These are phyloP conservation scores for Amylostereum chailletii DNA, from an alignment of 1,284 basidiomycete genomes.

Conservation along the genomic window DNA sequence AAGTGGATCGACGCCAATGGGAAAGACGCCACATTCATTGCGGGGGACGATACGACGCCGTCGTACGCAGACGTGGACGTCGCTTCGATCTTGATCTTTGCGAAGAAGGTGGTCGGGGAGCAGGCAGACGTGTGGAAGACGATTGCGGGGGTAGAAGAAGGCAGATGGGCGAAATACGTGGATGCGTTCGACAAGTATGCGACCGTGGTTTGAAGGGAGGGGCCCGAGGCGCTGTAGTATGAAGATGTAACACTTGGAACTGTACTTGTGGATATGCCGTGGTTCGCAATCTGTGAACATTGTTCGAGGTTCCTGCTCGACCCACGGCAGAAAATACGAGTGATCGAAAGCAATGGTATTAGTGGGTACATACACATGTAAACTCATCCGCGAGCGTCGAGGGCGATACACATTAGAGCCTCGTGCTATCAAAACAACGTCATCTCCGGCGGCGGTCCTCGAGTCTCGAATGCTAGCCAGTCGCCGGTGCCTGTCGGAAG, in stretches of 20 bases:
- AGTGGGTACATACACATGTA: too few species aligned
- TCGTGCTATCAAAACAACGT: slow-evolving; percentile 2
- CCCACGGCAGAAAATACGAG: too few species aligned
- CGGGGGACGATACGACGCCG: neutral
- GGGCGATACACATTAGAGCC: too few species aligned
- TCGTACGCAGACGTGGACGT: neutral
- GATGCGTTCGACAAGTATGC: neutral
- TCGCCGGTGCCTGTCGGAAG: slow-evolving; percentile 83
- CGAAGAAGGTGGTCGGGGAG: neutral
- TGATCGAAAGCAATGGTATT: too few species aligned
- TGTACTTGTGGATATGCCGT: too few species aligned
- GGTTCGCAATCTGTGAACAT: too few species aligned
- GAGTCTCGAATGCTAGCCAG: slow-evolving; percentile 86
- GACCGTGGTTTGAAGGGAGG: neutral
- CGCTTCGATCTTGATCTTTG: neutral
- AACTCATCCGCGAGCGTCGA: too few species aligned
- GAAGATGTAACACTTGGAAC: neutral
- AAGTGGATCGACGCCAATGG: neutral
- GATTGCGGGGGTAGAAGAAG: neutral
- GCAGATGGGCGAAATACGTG: neutral
- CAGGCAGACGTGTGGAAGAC: neutral
- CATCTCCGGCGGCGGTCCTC: slow-evolving; percentile 49
- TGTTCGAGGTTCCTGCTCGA: too few species aligned
- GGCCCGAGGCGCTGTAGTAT: neutral
- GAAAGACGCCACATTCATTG: neutral